Percentiles rank a stretch among this genome's conserved stretches.
Evolutionary conservation across 176 grass and related monocot genomes (phyloP).

Genomic region (Thalia dealbata): DNA sequence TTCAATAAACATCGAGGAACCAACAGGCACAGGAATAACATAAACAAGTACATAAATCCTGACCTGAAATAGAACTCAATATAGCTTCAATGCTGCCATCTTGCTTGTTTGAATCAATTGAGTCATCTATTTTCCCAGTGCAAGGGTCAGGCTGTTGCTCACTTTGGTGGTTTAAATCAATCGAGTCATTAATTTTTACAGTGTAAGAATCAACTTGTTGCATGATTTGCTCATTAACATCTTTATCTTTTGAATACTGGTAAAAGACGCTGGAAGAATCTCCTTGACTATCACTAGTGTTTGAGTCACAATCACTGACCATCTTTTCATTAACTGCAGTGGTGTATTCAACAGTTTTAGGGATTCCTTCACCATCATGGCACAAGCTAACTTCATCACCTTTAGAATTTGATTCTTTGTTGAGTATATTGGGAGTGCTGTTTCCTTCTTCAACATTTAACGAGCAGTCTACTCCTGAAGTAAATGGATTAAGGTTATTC

Average conservation of each 20-base stretch:
- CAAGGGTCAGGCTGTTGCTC: not conserved
- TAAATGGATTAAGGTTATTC: not conserved
- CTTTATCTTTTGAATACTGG: not conserved
- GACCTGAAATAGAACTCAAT: not conserved
- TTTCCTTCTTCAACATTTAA: not conserved
- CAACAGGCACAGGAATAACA: not conserved
- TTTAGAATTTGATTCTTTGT: not conserved
- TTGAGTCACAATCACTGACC: not conserved
- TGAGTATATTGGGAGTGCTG: not conserved
- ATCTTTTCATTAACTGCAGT: not conserved
- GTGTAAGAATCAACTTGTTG: not conserved
- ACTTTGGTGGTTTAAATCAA: not conserved
- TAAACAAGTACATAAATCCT: not conserved
- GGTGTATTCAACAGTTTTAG: not conserved
- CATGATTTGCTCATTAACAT: not conserved
- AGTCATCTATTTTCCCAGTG: not conserved
- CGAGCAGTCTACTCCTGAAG: not conserved
- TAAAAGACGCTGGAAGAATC: not conserved
- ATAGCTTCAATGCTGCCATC: not conserved
- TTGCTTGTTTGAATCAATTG: not conserved
- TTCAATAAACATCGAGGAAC: not conserved
- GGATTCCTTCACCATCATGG: not conserved
- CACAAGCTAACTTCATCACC: not conserved
- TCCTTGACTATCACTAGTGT: not conserved
- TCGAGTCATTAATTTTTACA: not conserved